Percentiles rank a stretch among this genome's conserved stretches.
Evolutionary conservation across 2,329 filamentous ascomycete genomes (phyloP).

Genomic region (Cladosporium velox): DNA sequence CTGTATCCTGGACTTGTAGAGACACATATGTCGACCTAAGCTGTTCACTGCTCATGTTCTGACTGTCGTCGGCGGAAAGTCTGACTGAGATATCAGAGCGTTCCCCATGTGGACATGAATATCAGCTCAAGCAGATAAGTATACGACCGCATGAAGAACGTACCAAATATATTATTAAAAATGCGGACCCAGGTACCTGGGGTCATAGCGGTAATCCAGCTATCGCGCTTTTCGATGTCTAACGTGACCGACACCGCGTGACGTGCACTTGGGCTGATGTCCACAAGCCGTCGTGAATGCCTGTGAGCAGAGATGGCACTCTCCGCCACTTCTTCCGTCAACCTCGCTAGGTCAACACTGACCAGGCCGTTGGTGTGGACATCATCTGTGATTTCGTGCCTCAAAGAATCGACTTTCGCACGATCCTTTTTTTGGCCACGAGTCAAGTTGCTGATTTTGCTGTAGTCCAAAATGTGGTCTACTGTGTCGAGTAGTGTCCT

Average conservation of each 20-base stretch:
- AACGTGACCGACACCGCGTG: slow-evolving; percentile 6
- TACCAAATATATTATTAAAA: not conserved
- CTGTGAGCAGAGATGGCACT: not conserved
- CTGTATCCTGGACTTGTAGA: slow-evolving; percentile 33
- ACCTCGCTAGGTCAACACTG: slow-evolving; percentile 28
- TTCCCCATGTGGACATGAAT: too few relatives aligned
- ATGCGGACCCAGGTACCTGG: slow-evolving; percentile 43
- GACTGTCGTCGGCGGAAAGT: not conserved
- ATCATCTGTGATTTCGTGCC: slow-evolving; percentile 6
- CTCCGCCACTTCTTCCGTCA: slow-evolving; percentile 25
- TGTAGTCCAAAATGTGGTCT: slow-evolving; percentile 45
- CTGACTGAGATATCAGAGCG: not conserved
- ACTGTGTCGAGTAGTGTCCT: slow-evolving; percentile 53
- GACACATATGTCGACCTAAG: not conserved
- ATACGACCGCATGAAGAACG: too few relatives aligned
- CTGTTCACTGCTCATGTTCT: not conserved
- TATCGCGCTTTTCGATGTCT: slow-evolving; percentile 6
- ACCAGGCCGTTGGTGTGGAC: not conserved
- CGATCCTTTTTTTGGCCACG: slow-evolving; percentile 13
- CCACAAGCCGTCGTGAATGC: not conserved
- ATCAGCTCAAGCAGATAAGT: too few relatives aligned
- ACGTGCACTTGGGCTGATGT: not conserved
- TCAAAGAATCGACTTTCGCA: slow-evolving; percentile 6
- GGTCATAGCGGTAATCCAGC: slow-evolving; percentile 9
- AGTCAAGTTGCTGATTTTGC: slow-evolving; percentile 44